Evolutionary conservation across 2,329 filamentous ascomycete genomes (phyloP), one percentile per base, ranked within the genome.

Genomic region (Fusarium globosum): DNA sequence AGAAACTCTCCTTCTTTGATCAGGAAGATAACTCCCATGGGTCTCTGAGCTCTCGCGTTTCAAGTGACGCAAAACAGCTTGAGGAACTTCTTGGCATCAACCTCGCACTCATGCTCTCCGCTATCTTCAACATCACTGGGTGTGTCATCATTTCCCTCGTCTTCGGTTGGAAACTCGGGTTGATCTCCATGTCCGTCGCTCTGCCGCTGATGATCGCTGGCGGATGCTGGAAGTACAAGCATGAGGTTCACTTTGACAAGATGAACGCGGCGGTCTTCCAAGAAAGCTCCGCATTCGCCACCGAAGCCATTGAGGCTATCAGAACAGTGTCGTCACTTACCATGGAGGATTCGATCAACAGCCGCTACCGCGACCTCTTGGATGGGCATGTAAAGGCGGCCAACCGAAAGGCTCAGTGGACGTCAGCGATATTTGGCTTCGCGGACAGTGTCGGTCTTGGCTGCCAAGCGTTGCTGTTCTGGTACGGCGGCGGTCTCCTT

Each of bases 261-360:
- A 85, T 89, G 81, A 91, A 89, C 49, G 84, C 87, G 4, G 83
- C 83, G 4, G 87, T 91, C 0, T 92, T 91, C 75, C 84, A 85
- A 14, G 86, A 88, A 43, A 91, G 88, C 71, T 90, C 89, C 0
- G 86, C 91, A 65, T 91, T 92, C 66, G 90, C 89, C 2, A 86
- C 88, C 0, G 90, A 92, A 74, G 87, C 89, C 4, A 88, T 92
- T 8, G 85, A 87, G 4, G 89, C 89, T 0, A 89, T 91, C 66
- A 83, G 90, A n/a, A 92, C 90, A 0, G 90, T 92, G 2, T 83
- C 88, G 0, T 85, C 88, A 0, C 81, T 92, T 7, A 89, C 88
- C 0, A 87, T 92, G 83, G 90, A 92, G 75, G 82, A 88, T 57
- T 82, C 82, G 15, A 90, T 92, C 52, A 81, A 82, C 39, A 68